These are phyloP conservation scores for Hypoxylon rickii DNA, from an alignment of 495 filamentous ascomycete species.

Conservation along the genomic window DNA sequence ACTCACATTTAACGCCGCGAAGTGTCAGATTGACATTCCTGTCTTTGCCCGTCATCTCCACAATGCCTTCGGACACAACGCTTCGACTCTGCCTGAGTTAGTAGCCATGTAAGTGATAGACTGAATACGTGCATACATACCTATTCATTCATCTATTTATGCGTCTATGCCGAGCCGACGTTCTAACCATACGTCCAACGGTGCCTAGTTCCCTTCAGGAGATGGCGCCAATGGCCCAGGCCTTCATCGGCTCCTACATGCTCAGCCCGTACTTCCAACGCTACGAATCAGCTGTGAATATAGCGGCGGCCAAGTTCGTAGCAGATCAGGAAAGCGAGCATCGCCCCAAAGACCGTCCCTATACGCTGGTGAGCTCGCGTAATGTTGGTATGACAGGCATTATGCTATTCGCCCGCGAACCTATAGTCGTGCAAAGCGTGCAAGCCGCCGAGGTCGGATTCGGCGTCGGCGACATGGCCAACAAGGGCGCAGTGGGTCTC, in stretches of 20 bases:
- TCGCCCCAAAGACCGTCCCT: conserved; percentile 41
- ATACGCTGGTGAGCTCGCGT: conserved; percentile 56
- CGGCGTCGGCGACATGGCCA: conserved; percentile 84
- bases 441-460: conserved; percentile 78
- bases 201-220: conserved; percentile 75
- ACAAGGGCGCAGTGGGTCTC: conserved; percentile 89
- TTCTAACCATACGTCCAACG: conserved; percentile 33
- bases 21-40: conserved; percentile 63
- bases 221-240: conserved; percentile 78
- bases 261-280: conserved; percentile 74
- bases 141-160: background rate
- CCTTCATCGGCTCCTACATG: conserved; percentile 84
- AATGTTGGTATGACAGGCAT: conserved; percentile 89
- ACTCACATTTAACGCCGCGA: conserved; percentile 89
- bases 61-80: conserved; percentile 62
- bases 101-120: conserved; percentile 58
- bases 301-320: conserved; percentile 56
- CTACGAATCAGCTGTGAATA: conserved; percentile 69
- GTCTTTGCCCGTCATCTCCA: conserved; percentile 74
- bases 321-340: conserved; percentile 9
- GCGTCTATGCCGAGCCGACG: background rate
- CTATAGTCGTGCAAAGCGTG: conserved; percentile 58
- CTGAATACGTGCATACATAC: background rate
- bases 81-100: conserved; percentile 62
- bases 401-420: conserved; percentile 74